These are phyloP conservation scores for Leccinum pachyderme DNA, from an alignment of 1,284 basidiomycete genomes.

Conservation along the genomic window DNA sequence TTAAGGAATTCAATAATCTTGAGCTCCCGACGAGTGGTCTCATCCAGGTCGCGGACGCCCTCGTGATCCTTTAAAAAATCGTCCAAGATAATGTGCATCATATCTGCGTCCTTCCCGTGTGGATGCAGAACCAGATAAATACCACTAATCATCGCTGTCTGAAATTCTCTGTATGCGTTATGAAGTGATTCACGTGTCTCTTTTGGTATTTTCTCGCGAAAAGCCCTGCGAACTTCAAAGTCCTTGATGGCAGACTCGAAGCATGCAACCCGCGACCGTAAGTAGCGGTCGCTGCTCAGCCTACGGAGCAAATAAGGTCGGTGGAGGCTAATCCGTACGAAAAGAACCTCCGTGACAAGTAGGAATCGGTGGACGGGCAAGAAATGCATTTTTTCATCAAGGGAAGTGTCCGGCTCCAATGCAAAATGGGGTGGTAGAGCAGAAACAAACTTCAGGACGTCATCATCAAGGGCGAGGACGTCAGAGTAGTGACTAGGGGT, in stretches of 20 bases:
- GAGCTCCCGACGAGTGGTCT: slow-evolving; percentile 75
- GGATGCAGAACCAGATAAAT: slow-evolving; percentile 81
- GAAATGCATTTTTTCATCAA: slow-evolving; percentile 65
- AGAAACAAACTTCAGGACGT: slow-evolving; percentile 77
- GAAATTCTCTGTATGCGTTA: slow-evolving; percentile 81
- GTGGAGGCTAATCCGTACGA: slow-evolving; percentile 76
- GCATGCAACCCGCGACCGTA: slow-evolving; percentile 70
- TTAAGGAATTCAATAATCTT: slow-evolving; percentile 80
- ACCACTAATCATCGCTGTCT: slow-evolving; percentile 82
- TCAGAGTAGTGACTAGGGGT: slow-evolving; percentile 83
- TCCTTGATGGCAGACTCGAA: slow-evolving; percentile 80
- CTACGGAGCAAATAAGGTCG: slow-evolving; percentile 76
- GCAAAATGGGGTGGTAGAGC: slow-evolving; percentile 76
- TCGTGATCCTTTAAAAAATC: slow-evolving; percentile 74
- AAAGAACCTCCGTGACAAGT: slow-evolving; percentile 77
- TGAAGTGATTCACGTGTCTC: slow-evolving; percentile 67
- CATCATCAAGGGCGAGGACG: slow-evolving; percentile 81
- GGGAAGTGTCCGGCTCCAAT: slow-evolving; percentile 74
- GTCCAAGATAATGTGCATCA: slow-evolving; percentile 77
- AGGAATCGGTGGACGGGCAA: slow-evolving; percentile 76
- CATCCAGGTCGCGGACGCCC: slow-evolving; percentile 66
- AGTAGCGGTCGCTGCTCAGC: slow-evolving; percentile 71
- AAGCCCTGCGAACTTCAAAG: slow-evolving; percentile 66
- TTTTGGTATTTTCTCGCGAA: slow-evolving; percentile 57
- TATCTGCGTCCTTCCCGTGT: slow-evolving; percentile 59